Conservation (phyloP, 179 eudicot genomes). For the Camellia oleifera region DNA sequence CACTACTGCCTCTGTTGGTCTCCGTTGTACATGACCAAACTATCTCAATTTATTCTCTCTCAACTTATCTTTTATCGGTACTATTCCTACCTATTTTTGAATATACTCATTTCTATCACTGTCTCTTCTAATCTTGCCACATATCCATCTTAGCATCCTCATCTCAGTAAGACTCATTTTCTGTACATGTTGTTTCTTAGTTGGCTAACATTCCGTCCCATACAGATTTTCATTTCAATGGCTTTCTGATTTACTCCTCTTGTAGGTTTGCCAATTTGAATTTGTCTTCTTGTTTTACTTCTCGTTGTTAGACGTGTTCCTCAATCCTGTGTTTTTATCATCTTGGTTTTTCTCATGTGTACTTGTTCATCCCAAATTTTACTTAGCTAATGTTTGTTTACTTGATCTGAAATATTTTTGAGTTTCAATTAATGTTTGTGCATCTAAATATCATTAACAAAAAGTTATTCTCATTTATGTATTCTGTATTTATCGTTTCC, state of each 20-base stretch:
- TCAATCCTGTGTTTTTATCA: not conserved
- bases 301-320: not conserved
- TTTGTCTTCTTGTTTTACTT: not conserved
- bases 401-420: not conserved
- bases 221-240: not conserved
- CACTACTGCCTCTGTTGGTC: too few species aligned
- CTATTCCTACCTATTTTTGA: too few species aligned
- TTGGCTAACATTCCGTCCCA: too few species aligned
- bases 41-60: too few species aligned
- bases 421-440: not conserved
- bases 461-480: not conserved
- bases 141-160: too few species aligned
- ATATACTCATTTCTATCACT: too few species aligned
- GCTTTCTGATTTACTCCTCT: not conserved
- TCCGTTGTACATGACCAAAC: too few species aligned
- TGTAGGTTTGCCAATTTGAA: not conserved
- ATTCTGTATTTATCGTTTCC: not conserved
- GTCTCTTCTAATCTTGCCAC: too few species aligned
- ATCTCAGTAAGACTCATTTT: too few species aligned
- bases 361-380: conserved; percentile 1
- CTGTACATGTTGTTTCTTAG: too few species aligned
- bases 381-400: not conserved
- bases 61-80: too few species aligned
- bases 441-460: not conserved
- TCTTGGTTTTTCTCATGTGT: not conserved